Conservation (phyloP, 179 eudicot species). For the Spinacia oleracea region DNA sequence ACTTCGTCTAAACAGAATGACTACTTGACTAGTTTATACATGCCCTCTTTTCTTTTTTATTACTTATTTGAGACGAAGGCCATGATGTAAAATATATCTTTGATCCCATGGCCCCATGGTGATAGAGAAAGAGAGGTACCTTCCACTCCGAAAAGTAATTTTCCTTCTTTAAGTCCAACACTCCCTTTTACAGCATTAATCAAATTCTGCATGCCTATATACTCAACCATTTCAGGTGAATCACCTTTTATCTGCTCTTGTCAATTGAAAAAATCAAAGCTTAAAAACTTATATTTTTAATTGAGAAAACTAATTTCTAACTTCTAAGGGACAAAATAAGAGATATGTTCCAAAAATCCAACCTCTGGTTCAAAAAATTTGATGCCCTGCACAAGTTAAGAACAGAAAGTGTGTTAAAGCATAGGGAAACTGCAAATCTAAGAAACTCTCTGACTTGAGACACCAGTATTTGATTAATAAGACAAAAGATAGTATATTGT, state of each 20-base stretch:
- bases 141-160: conserved; percentile 73
- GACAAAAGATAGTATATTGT: background rate
- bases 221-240: conserved; percentile 94
- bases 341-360: conserved; percentile 28
- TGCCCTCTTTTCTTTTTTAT: background rate
- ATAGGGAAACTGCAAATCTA: background rate
- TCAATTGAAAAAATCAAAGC: conserved; percentile 29
- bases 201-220: conserved; percentile 81
- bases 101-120: conserved; percentile 1
- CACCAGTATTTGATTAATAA: background rate
- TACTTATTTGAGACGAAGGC: background rate
- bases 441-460: background rate
- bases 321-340: conserved; percentile 20
- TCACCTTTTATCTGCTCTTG: conserved; percentile 82
- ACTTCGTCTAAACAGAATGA: background rate
- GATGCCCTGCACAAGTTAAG: conserved; percentile 69
- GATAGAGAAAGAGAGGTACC: conserved; percentile 45
- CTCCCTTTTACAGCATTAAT: conserved; percentile 64
- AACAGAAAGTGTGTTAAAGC: conserved; percentile 16
- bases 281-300: conserved; percentile 1
- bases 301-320: conserved; percentile 14
- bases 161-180: conserved; percentile 67
- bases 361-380: conserved; percentile 99
- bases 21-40: background rate
- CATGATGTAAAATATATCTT: background rate